A percentile compares a stretch with the other conserved stretches of the same genome.
These are phyloP conservation scores for Niebla homalea DNA, from an alignment of 495 filamentous ascomycete species.

Conservation along the genomic window DNA sequence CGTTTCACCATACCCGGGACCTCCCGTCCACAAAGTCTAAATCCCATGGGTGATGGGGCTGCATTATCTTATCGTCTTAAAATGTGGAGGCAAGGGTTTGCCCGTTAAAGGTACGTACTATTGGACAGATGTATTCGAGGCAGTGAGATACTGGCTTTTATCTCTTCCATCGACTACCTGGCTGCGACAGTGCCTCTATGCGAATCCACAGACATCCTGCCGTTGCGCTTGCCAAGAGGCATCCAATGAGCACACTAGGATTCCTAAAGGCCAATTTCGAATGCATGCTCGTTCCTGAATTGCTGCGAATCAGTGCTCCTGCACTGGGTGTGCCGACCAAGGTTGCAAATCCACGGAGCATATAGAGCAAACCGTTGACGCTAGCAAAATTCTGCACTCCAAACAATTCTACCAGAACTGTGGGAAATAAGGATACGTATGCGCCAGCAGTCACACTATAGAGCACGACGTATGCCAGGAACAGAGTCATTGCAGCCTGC, in stretches of 20 bases:
- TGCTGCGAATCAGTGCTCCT: conserved; percentile 25
- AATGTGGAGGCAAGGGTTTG: too few relatives aligned
- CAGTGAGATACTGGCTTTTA: too few relatives aligned
- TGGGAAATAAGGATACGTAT: conserved; percentile 30
- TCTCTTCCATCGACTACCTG: not conserved
- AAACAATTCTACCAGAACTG: conserved; percentile 29
- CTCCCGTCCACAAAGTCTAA: too few relatives aligned
- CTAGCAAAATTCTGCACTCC: conserved; percentile 29
- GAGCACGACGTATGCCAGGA: conserved; percentile 25
- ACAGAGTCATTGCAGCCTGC: conserved; percentile 18
- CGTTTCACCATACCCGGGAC: too few relatives aligned
- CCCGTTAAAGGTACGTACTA: too few relatives aligned
- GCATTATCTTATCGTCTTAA: too few relatives aligned
- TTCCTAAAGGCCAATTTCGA: not conserved
- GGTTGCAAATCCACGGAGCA: conserved; percentile 29
- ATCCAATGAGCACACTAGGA: not conserved
- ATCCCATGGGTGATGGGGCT: not conserved
- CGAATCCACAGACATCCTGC: not conserved
- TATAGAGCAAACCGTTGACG: conserved; percentile 32
- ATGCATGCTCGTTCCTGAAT: not conserved
- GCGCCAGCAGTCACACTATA: conserved; percentile 30
- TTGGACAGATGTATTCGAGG: too few relatives aligned
- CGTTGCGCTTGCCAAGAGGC: not conserved
- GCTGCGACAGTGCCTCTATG: not conserved
- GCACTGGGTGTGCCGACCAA: conserved; percentile 31